Percentiles rank a stretch among this genome's conserved stretches.
These are phyloP conservation scores for Tolypocladium ophioglossoides DNA, from an alignment of 2,329 filamentous ascomycete genomes.

Conservation along the genomic window DNA sequence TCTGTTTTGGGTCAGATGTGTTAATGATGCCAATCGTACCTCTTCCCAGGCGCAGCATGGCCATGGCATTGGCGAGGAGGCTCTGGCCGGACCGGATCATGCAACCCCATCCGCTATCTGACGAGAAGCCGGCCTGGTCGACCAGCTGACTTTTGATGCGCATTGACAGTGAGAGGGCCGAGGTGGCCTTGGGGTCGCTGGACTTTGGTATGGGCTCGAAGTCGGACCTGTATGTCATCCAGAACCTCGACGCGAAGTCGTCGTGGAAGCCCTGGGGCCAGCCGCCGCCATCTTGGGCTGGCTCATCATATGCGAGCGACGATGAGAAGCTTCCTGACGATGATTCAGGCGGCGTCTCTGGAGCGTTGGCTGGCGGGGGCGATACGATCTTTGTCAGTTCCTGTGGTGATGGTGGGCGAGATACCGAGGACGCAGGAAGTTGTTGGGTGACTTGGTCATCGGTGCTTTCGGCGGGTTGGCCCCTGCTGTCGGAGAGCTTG, in stretches of 20 bases:
- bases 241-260: conserved; percentile 86
- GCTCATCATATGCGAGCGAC: conserved; percentile 37
- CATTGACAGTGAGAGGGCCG: conserved; percentile 71
- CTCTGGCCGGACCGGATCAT: conserved; percentile 98
- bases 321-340: conserved; percentile 40
- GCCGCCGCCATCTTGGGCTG: conserved; percentile 41
- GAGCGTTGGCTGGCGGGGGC: conserved; percentile 16
- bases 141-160: conserved; percentile 70
- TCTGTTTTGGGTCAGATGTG: background rate
- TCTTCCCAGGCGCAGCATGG: conserved; percentile 64
- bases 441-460: conserved; percentile 5
- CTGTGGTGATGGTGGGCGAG: conserved; percentile 5
- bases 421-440: conserved; percentile 3
- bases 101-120: conserved; percentile 94
- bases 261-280: conserved; percentile 84
- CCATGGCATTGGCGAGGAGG: conserved; percentile 76
- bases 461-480: conserved; percentile 12
- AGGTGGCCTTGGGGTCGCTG: conserved; percentile 57
- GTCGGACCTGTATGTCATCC: conserved; percentile 91
- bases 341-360: conserved; percentile 38
- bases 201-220: conserved; percentile 77
- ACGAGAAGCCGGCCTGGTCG: conserved; percentile 75
- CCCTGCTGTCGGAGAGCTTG: conserved; percentile 21
- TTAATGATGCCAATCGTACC: conserved; percentile 35
- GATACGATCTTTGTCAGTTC: conserved; percentile 8